These are phyloP conservation scores for Xylaria grammica DNA, from an alignment of 495 filamentous ascomycete genomes.

Conservation along the genomic window DNA sequence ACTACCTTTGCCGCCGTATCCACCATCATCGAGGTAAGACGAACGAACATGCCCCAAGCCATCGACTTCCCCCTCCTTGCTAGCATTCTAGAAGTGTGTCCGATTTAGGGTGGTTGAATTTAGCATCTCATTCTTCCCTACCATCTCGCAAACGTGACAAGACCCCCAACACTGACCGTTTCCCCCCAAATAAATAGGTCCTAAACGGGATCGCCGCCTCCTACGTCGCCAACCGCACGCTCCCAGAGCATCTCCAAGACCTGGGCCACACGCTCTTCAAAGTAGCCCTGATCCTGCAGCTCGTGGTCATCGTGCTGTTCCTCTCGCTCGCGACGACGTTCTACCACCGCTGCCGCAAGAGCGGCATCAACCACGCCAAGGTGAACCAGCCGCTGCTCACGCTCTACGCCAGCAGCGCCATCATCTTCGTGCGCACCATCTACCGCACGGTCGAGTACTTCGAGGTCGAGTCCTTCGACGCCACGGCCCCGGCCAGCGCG, in stretches of 20 bases:
- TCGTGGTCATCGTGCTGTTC: slow-evolving; percentile 67
- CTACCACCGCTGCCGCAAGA: slow-evolving; percentile 61
- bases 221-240: slow-evolving; percentile 59
- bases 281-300: slow-evolving; percentile 69
- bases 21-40: slow-evolving; percentile 58
- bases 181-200: slow-evolving; percentile 19
- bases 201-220: slow-evolving; percentile 74
- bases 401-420: slow-evolving; percentile 64
- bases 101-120: too few relatives aligned
- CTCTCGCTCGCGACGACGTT: slow-evolving; percentile 62
- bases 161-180: background rate
- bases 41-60: too few relatives aligned
- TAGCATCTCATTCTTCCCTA: too few relatives aligned
- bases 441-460: slow-evolving; percentile 72
- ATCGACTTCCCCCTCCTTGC: background rate
- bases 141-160: too few relatives aligned
- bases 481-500: slow-evolving; percentile 33
- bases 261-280: slow-evolving; percentile 67
- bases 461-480: slow-evolving; percentile 42
- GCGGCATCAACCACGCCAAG: slow-evolving; percentile 58
- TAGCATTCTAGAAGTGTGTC: background rate
- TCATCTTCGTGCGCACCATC: slow-evolving; percentile 68
- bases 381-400: slow-evolving; percentile 63
- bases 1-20: slow-evolving; percentile 75
- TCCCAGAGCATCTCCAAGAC: slow-evolving; percentile 50